These are phyloP conservation scores for Talaromyces albobiverticillius DNA, from an alignment of 2,329 filamentous ascomycete genomes.

Conservation along the genomic window DNA sequence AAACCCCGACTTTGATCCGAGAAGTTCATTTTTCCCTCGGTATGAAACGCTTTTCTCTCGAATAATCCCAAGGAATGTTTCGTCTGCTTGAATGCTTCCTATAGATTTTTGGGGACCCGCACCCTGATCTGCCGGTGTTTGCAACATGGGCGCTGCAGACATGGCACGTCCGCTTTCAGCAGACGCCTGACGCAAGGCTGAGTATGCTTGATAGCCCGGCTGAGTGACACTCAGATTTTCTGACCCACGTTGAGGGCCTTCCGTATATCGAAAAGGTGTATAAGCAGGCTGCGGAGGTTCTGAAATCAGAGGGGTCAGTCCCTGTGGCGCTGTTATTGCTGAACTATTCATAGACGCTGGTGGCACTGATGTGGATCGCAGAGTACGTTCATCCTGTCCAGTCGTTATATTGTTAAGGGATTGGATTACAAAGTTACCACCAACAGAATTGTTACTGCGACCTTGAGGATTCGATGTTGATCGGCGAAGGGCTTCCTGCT, in stretches of 20 bases:
- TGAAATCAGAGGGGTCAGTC: constrained; percentile 28
- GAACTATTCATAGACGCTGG: constrained; percentile 22
- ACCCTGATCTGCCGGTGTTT: constrained; percentile 17
- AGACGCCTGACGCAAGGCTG: constrained; percentile 44
- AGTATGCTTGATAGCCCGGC: constrained; percentile 48
- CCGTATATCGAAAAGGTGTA: constrained; percentile 44
- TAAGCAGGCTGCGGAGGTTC: constrained; percentile 43
- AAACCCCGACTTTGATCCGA: constrained; percentile 28
- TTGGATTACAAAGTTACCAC: background rate
- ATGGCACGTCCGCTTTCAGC: constrained; percentile 44
- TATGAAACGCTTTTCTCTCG: constrained; percentile 46
- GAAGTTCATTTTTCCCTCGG: constrained; percentile 25
- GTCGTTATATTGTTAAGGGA: background rate
- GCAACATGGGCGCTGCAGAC: constrained; percentile 29
- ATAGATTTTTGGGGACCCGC: constrained; percentile 19
- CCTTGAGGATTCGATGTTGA: constrained; percentile 26
- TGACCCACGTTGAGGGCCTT: constrained; percentile 41
- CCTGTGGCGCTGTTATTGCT: constrained; percentile 17
- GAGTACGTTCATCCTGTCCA: constrained; percentile 3
- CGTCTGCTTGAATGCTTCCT: constrained; percentile 34
- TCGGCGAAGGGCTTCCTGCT: constrained; percentile 20
- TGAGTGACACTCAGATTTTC: constrained; percentile 37
- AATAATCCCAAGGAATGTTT: constrained; percentile 48
- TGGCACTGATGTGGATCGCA: constrained; percentile 26
- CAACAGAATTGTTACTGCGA: background rate